Base-by-base conservation (phyloP, 345 rosid genomes). In the Acer campestre region DNA sequence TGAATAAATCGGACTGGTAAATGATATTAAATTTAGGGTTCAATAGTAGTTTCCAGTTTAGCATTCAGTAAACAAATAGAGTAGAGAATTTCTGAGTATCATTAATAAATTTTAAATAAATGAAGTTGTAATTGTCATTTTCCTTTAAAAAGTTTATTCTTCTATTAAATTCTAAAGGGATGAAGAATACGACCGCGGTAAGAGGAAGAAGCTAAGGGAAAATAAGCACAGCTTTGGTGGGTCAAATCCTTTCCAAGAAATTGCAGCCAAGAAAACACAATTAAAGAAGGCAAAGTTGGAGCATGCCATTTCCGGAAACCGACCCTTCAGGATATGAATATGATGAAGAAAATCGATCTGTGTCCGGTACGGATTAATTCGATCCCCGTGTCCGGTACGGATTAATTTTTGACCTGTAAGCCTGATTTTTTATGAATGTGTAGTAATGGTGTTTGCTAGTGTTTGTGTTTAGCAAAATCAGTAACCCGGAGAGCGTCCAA, bases 151-250 rank as follows among this genome's bases (percentile, higher is more conserved):
- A 27, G 42, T 25, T 68, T 27, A 46, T 64, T 56, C 63, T 70
- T 75, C 74, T 25, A 25, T 23, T 65, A 68, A 58, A 18, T 71
- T 27, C 46, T 53, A 46, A 82, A 96, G 99, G 98, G 99, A 96
- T 73, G 98, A 91, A 78, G 97, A 94, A 78, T 96, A 96, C 76
- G 99, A 96, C 75, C 86, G 82, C n/a, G 99, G 99, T 18, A 96
- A 84, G 90, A 88, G 92, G 82, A 96, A 91, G 91, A 96, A 96
- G 85, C 71, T 91, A 61, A 87, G 88, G 81, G 69, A 29, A 0
- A 77, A 83, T 17, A 86, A 80, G 78, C 88, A 82, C 35, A 48
- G 68, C 55, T 86, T 88, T 67, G 84, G 77, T 10, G 94, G 95
- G 40, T 89, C 89, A 38, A 96, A 94, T 85, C 93, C 76, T 63